A percentile compares a stretch with the other conserved stretches of the same genome.
These are phyloP conservation scores for Aphanomyces invadans DNA, from an alignment of 352 stramenopile genomes.

Conservation along the genomic window DNA sequence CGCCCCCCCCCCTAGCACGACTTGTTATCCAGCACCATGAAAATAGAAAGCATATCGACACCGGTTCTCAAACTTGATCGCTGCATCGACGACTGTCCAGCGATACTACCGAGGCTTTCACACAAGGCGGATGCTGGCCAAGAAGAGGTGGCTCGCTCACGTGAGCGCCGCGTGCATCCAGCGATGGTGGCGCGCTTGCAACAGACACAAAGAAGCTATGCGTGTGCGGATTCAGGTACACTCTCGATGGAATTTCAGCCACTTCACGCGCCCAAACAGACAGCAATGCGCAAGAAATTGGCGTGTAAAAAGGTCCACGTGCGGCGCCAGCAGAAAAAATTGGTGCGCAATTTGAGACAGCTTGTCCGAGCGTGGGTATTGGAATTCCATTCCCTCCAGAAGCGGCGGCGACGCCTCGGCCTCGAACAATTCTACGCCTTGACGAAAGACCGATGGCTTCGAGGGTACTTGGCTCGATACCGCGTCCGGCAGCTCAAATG, in stretches of 20 bases:
- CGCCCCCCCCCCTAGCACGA: no score
- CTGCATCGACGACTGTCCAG: not conserved
- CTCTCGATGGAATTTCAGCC: not conserved
- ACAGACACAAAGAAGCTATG: slow-evolving; percentile 8
- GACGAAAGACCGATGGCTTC: not conserved
- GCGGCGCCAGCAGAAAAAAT: not conserved
- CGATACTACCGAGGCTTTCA: slow-evolving; percentile 7
- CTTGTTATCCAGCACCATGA: not conserved
- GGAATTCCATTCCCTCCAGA: not conserved
- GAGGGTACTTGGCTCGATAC: not conserved
- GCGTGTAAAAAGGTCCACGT: not conserved
- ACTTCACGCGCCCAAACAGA: not conserved
- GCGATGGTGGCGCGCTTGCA: slow-evolving; percentile 7
- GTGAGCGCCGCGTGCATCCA: slow-evolving; percentile 6
- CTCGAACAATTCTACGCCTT: not conserved
- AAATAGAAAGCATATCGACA: not conserved
- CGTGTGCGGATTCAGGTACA: slow-evolving; percentile 6
- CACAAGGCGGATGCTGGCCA: not conserved
- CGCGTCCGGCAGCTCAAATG: not conserved
- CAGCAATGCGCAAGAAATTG: not conserved
- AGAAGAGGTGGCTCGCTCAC: not conserved
- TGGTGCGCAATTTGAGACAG: not conserved
- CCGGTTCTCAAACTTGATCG: not conserved
- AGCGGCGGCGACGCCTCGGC: not conserved
- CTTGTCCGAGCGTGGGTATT: not conserved